phyloP scores from a whole-genome alignment of 129 eudicot genomes.

The Artemisia annua region DNA sequence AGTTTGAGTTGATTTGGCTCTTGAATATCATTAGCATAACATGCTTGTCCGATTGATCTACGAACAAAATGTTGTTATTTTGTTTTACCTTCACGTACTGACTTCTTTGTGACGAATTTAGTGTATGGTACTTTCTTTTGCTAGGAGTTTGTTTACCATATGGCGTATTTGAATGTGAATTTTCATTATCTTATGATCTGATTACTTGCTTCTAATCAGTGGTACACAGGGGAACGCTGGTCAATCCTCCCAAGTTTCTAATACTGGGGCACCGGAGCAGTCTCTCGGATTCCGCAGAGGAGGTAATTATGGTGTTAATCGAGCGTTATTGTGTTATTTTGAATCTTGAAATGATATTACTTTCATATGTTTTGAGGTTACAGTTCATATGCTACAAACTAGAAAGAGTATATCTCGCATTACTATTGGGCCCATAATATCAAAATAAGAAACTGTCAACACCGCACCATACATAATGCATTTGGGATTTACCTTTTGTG shows the following conservation, averaged over 20 bases:
- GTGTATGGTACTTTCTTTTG: neutral
- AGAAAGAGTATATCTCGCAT: neutral
- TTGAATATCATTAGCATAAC: neutral
- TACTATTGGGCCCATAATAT: neutral
- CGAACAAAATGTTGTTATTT: neutral
- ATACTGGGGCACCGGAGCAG: conserved; percentile 58
- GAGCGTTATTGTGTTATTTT: conserved; percentile 28
- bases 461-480: too few relatives aligned
- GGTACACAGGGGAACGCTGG: conserved; percentile 52
- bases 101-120: neutral
- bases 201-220: conserved; percentile 37
- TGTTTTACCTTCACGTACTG: neutral
- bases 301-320: conserved; percentile 46
- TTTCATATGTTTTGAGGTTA: neutral
- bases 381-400: conserved; percentile 8
- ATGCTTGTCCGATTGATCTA: neutral
- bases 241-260: conserved; percentile 50
- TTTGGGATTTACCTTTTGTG: too few relatives aligned
- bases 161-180: neutral
- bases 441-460: neutral
- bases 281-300: conserved; percentile 63
- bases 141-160: neutral
- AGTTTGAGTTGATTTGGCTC: neutral
- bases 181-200: conserved; percentile 16
- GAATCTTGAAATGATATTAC: neutral